Evolutionary conservation across 164 flowering plant genomes (phyloP).

Genomic region (Vitis riparia): DNA sequence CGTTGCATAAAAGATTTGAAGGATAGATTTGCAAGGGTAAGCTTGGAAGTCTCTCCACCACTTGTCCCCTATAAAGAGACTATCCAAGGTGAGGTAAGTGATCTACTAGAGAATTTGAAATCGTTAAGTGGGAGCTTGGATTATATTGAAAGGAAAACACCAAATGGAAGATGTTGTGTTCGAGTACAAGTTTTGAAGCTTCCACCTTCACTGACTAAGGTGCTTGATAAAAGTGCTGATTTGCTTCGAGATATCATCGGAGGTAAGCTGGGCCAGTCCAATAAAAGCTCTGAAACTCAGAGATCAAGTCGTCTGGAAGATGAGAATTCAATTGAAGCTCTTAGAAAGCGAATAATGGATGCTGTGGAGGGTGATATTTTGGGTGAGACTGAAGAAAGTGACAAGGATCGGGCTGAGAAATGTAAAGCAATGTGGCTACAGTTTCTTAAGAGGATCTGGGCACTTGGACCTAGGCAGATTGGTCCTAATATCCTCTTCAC

Average conservation of each 20-base stretch:
- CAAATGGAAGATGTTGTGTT: slow-evolving; percentile 79
- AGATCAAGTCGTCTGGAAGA: slow-evolving; percentile 33
- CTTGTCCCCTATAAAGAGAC: slow-evolving; percentile 91
- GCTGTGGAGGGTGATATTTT: slow-evolving; percentile 58
- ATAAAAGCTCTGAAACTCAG: slow-evolving; percentile 32
- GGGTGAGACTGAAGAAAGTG: slow-evolving; percentile 30
- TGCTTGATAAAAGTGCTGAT: slow-evolving; percentile 80
- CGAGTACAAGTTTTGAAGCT: slow-evolving; percentile 77
- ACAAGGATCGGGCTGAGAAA: slow-evolving; percentile 61
- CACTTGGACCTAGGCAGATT: slow-evolving; percentile 81
- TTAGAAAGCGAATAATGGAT: slow-evolving; percentile 62
- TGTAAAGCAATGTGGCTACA: slow-evolving; percentile 55
- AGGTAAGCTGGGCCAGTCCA: slow-evolving; percentile 46
- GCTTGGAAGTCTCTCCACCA: slow-evolving; percentile 82
- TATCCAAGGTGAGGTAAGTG: slow-evolving; percentile 62
- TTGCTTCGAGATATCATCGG: slow-evolving; percentile 64
- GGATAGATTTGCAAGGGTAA: slow-evolving; percentile 87
- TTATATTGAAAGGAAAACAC: slow-evolving; percentile 65
- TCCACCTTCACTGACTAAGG: slow-evolving; percentile 64
- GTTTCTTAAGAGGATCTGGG: slow-evolving; percentile 78
- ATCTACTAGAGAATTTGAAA: slow-evolving; percentile 54
- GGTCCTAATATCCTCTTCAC: slow-evolving; percentile 84
- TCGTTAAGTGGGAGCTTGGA: slow-evolving; percentile 40
- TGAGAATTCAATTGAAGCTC: slow-evolving; percentile 50
- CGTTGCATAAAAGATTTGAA: slow-evolving; percentile 88